A percentile compares a stretch with the other conserved stretches of the same genome.
These are phyloP conservation scores for Kwoniella pini DNA, from an alignment of 768 basidiomycete genomes.

Conservation along the genomic window DNA sequence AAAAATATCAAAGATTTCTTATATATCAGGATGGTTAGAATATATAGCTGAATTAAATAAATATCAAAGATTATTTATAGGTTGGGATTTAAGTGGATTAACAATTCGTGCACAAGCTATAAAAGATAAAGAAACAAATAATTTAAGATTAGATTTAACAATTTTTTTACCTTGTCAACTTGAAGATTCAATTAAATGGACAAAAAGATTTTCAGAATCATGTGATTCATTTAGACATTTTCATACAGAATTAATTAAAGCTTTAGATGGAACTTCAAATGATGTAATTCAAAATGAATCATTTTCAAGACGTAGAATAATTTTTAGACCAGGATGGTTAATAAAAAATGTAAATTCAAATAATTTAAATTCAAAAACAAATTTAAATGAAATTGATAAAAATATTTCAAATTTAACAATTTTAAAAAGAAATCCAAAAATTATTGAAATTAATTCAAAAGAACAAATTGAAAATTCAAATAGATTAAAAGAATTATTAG, in stretches of 20 bases:
- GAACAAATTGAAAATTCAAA: not conserved
- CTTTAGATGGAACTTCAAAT: conserved; percentile 1
- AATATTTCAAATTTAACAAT: not conserved
- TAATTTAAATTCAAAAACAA: not conserved
- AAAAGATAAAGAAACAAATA: conserved; percentile 5
- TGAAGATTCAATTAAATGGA: conserved; percentile 17
- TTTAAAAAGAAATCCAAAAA: not conserved
- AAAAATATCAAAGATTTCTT: not conserved
- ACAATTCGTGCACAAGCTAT: conserved; percentile 14
- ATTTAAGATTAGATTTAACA: conserved; percentile 19
- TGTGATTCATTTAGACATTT: conserved; percentile 6
- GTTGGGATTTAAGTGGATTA: conserved; percentile 20
- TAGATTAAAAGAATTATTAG: not conserved
- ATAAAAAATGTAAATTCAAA: conserved; percentile 10
- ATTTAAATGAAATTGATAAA: not conserved
- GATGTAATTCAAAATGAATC: not conserved
- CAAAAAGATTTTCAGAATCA: not conserved
- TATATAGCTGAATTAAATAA: conserved; percentile 12
- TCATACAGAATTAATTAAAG: not conserved
- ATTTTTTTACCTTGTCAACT: conserved; percentile 18
- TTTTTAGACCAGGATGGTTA: conserved; percentile 24
- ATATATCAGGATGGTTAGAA: conserved; percentile 18
- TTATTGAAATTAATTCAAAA: conserved; percentile 4
- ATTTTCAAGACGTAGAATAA: conserved; percentile 17
- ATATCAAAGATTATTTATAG: conserved; percentile 11